Percentiles rank a stretch among this genome's conserved stretches.
phyloP scores from a whole-genome alignment of 805 yeast species.

The Saccharomycopsis babjevae region DNA sequence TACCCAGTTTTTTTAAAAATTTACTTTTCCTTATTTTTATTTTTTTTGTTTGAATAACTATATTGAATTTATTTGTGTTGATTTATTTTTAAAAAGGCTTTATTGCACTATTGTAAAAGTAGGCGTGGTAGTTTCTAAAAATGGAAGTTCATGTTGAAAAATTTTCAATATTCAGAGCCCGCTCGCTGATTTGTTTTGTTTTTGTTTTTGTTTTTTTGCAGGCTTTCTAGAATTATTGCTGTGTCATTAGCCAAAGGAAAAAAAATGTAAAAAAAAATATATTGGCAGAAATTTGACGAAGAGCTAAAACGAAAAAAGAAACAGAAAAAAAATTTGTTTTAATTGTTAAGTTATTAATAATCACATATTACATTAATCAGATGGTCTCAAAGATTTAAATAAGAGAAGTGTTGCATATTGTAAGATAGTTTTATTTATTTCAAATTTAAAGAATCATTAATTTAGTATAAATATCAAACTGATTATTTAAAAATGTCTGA shows the following conservation, averaged over 20 bases:
- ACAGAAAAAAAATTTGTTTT: not conserved
- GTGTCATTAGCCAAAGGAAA: not conserved
- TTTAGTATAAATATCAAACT: not conserved
- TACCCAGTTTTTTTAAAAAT: not conserved
- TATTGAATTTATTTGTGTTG: not conserved
- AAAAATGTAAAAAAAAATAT: not conserved
- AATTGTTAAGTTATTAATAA: too few relatives aligned
- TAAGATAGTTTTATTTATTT: too few relatives aligned
- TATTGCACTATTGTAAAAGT: not conserved
- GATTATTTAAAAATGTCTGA: slow-evolving; percentile 51
- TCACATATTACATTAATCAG: not conserved
- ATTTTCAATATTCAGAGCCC: not conserved
- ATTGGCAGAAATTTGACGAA: not conserved
- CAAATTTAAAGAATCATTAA: too few relatives aligned
- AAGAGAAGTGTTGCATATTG: not conserved
- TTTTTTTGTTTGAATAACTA: not conserved
- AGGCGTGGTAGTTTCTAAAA: not conserved
- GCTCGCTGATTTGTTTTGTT: too few relatives aligned
- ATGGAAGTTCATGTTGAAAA: not conserved
- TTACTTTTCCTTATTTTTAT: not conserved
- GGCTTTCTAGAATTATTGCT: not conserved
- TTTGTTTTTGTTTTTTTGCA: too few relatives aligned
- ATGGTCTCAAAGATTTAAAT: not conserved
- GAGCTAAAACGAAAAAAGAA: not conserved
- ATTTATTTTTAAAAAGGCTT: too few relatives aligned